A percentile compares a stretch with the other conserved stretches of the same genome.
phyloP scores from a whole-genome alignment of 2,329 filamentous ascomycete genomes.

The Allantophomopsis cytisporea region DNA sequence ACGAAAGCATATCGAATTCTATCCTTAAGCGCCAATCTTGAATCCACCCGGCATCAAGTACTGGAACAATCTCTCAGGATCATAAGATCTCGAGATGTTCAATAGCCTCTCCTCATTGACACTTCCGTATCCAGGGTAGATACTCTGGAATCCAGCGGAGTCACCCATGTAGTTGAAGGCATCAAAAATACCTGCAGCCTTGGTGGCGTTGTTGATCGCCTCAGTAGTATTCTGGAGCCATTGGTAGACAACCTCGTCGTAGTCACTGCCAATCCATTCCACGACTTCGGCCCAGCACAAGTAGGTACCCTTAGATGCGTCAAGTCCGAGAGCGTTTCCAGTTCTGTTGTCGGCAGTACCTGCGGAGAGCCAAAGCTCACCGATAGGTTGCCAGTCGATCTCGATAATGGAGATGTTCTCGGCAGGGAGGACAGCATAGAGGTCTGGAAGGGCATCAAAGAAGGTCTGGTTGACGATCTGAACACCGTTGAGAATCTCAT shows the following conservation, averaged over 20 bases:
- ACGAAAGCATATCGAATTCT: not conserved
- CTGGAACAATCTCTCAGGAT: conserved; percentile 14
- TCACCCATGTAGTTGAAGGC: conserved; percentile 28
- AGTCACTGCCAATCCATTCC: conserved; percentile 9
- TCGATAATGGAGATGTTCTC: conserved; percentile 8
- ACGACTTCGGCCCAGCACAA: conserved; percentile 13
- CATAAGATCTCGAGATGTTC: conserved; percentile 12
- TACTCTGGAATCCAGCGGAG: conserved; percentile 18
- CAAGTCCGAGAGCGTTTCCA: conserved; percentile 22
- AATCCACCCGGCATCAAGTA: conserved; percentile 12
- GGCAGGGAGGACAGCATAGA: conserved; percentile 8
- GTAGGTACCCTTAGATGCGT: conserved; percentile 15
- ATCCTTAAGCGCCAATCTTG: conserved; percentile 6
- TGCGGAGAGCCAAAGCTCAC: conserved; percentile 15
- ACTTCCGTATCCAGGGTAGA: conserved; percentile 3
- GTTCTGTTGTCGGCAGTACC: conserved; percentile 14
- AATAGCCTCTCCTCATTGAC: conserved; percentile 5
- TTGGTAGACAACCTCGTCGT: conserved; percentile 8
- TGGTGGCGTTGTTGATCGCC: conserved; percentile 11
- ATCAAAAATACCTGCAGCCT: conserved; percentile 19
- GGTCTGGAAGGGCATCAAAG: conserved; percentile 8
- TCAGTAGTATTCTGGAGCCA: conserved; percentile 9
- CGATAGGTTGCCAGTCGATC: conserved; percentile 20
- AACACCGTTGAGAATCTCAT: conserved; percentile 9
- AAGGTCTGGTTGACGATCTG: conserved; percentile 12